phyloP scores from a whole-genome alignment of 306 rosid species.

The Gleditsia sinensis region DNA sequence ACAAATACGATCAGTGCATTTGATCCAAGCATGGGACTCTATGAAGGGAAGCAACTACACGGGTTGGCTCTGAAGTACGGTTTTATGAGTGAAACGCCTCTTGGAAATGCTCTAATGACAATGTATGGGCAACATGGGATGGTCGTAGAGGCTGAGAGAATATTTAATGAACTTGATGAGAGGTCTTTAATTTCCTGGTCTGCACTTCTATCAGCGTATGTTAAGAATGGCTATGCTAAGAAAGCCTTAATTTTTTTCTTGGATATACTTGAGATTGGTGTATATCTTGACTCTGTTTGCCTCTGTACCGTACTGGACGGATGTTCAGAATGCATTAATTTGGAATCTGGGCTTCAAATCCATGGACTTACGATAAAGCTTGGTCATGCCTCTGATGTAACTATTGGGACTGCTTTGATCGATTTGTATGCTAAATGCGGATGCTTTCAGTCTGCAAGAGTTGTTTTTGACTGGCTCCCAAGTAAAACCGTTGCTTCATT shows the following conservation, averaged over 20 bases:
- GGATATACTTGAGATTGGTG: slow-evolving; percentile 40
- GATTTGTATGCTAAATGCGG: slow-evolving; percentile 54
- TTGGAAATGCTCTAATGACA: slow-evolving; percentile 54
- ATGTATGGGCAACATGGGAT: slow-evolving; percentile 52
- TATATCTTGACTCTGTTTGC: slow-evolving; percentile 45
- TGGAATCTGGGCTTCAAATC: slow-evolving; percentile 44
- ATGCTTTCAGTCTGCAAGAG: slow-evolving; percentile 45
- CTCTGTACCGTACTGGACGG: slow-evolving; percentile 43
- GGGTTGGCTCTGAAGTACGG: slow-evolving; percentile 52
- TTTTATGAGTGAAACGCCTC: slow-evolving; percentile 35
- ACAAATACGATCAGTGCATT: slow-evolving; percentile 49
- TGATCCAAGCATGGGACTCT: slow-evolving; percentile 26
- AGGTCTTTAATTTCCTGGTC: slow-evolving; percentile 57
- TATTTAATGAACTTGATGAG: slow-evolving; percentile 32
- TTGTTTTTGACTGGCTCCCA: slow-evolving; percentile 38
- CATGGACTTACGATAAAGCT: slow-evolving; percentile 46
- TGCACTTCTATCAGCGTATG: slow-evolving; percentile 39
- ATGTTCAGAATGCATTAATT: slow-evolving; percentile 53
- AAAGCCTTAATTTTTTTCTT: slow-evolving; percentile 39
- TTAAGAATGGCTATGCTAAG: slow-evolving; percentile 33
- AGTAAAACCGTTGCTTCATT: slow-evolving; percentile 45
- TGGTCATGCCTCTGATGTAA: slow-evolving; percentile 36
- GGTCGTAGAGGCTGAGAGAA: slow-evolving; percentile 49
- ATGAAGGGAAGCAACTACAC: slow-evolving; percentile 49
- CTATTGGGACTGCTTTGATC: slow-evolving; percentile 41